Evolutionary conservation across 2,329 filamentous ascomycete genomes (phyloP).

Genomic region (Zymoseptoria passerinii): DNA sequence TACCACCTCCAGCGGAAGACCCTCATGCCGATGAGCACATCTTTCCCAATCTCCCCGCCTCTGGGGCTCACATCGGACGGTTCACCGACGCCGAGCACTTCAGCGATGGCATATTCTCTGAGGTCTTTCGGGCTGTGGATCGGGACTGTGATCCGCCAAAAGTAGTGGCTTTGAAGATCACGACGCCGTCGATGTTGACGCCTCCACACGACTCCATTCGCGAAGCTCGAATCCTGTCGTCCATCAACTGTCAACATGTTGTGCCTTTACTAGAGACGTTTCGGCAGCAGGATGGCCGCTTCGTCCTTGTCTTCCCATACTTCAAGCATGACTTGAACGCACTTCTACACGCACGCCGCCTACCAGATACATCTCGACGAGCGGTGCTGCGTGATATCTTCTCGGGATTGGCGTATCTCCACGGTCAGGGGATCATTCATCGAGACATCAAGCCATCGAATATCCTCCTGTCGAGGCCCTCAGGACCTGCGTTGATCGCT

Average conservation of each 20-base stretch:
- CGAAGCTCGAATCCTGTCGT: conserved; percentile 65
- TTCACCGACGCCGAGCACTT: conserved; percentile 51
- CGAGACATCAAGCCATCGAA: conserved; percentile 92
- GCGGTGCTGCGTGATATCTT: conserved; percentile 61
- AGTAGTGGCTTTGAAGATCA: conserved; percentile 73
- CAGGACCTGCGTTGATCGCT: conserved; percentile 69
- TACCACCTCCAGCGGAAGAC: conserved; percentile 17
- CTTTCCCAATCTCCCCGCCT: conserved; percentile 26
- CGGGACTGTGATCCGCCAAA: conserved; percentile 19
- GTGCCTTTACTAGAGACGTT: conserved; percentile 68
- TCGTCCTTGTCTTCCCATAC: conserved; percentile 80
- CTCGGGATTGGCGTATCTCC: conserved; percentile 60
- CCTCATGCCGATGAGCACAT: conserved; percentile 23
- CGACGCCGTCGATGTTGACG: conserved; percentile 61
- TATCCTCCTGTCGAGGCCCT: conserved; percentile 38
- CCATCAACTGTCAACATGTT: conserved; percentile 49
- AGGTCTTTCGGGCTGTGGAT: conserved; percentile 62
- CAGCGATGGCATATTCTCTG: conserved; percentile 66
- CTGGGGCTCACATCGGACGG: conserved; percentile 42
- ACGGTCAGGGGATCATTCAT: conserved; percentile 72
- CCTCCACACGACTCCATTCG: conserved; percentile 75
- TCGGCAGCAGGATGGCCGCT: conserved; percentile 56
- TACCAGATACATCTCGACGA: conserved; percentile 30
- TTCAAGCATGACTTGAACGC: conserved; percentile 63
- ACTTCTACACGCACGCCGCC: conserved; percentile 45